phyloP scores from a whole-genome alignment of 2,329 filamentous ascomycete genomes.

The Talaromyces islandicus region DNA sequence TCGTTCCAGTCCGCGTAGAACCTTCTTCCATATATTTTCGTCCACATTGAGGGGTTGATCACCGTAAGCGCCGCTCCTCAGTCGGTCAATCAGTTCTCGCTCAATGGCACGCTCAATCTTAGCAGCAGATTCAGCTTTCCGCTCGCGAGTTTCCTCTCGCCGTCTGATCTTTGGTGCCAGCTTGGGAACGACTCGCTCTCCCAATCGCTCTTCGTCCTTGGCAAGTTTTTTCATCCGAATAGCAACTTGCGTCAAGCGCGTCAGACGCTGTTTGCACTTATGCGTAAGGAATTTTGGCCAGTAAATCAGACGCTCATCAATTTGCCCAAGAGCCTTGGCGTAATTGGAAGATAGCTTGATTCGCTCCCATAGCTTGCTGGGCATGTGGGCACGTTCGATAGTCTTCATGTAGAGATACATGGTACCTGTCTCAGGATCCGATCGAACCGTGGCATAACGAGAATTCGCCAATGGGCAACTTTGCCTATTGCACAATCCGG shows the following conservation, averaged over 20 bases:
- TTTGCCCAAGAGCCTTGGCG: conserved; percentile 76
- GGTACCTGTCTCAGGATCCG: conserved; percentile 70
- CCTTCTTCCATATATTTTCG: conserved; percentile 94
- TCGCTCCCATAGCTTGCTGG: conserved; percentile 88
- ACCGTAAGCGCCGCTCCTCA: conserved; percentile 89
- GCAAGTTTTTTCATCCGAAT: conserved; percentile 71
- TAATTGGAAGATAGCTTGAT: conserved; percentile 90
- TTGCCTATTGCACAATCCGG: conserved; percentile 76
- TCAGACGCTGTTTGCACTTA: conserved; percentile 95
- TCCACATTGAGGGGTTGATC: conserved; percentile 93
- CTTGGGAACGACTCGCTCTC: conserved; percentile 81
- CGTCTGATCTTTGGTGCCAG: conserved; percentile 83
- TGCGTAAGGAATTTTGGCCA: conserved; percentile 91
- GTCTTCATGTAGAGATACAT: conserved; percentile 98
- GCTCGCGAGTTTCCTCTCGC: conserved; percentile 68
- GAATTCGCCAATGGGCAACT: conserved; percentile 88
- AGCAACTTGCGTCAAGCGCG: conserved; percentile 83
- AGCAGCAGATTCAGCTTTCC: conserved; percentile 73
- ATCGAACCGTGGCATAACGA: conserved; percentile 85
- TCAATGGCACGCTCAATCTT: conserved; percentile 96
- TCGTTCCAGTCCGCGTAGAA: conserved; percentile 81
- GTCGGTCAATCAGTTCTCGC: conserved; percentile 82
- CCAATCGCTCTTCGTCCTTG: conserved; percentile 81
- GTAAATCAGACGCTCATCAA: conserved; percentile 82
- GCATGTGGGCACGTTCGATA: conserved; percentile 79